These are phyloP conservation scores for Berberis thunbergii DNA, from an alignment of 164 flowering plant genomes.

Conservation along the genomic window DNA sequence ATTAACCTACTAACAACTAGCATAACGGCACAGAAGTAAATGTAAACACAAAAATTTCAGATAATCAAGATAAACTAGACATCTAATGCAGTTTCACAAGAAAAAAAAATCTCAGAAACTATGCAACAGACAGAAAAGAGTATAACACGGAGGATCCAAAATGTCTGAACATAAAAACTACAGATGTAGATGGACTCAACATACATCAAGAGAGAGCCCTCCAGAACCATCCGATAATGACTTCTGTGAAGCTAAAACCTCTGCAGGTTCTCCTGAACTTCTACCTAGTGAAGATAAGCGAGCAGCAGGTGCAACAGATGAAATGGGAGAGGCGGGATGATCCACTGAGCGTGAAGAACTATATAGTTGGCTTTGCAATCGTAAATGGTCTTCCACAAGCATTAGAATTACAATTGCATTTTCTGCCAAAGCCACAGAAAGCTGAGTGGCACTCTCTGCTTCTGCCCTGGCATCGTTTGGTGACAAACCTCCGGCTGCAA, in stretches of 20 bases:
- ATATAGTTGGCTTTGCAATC: constrained; percentile 81
- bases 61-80: no score
- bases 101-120: no score
- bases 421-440: constrained; percentile 96
- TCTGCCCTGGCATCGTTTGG: constrained; percentile 75
- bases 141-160: not conserved
- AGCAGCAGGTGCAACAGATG: constrained; percentile 34
- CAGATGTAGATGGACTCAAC: constrained; percentile 17
- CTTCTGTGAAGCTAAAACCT: constrained; percentile 27
- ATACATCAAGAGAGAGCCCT: constrained; percentile 87
- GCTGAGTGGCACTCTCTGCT: constrained; percentile 96
- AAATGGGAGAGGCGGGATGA: constrained; percentile 47
- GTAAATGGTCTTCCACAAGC: constrained; percentile 98
- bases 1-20: no score
- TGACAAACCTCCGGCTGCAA: constrained; percentile 91
- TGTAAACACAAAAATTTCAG: no score
- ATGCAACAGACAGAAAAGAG: not conserved
- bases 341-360: constrained; percentile 32
- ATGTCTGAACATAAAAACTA: not conserved
- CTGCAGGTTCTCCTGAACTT: constrained; percentile 37
- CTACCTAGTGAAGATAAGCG: constrained; percentile 28
- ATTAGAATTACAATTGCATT: constrained; percentile 93
- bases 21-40: not conserved
- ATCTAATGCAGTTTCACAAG: no score
- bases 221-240: constrained; percentile 48